phyloP scores from a whole-genome alignment of 805 yeast genomes.

The Lachancea fermentati region DNA sequence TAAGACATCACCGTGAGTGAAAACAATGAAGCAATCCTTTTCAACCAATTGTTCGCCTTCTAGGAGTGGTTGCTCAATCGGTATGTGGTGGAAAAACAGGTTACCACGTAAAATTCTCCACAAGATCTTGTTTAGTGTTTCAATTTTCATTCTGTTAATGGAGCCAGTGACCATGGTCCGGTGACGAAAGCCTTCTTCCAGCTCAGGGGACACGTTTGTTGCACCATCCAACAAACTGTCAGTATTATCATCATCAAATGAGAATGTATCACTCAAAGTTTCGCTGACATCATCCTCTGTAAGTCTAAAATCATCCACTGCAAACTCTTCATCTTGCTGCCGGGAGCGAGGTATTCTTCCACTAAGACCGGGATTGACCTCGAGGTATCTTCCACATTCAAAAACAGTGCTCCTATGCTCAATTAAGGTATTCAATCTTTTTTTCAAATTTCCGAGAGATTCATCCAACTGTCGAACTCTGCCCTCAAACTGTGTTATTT shows the following conservation, averaged over 20 bases:
- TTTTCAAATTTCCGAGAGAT: constrained; percentile 57
- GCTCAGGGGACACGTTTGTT: constrained; percentile 8
- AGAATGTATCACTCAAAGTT: constrained; percentile 23
- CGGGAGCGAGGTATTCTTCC: constrained; percentile 22
- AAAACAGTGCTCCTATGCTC: constrained; percentile 64
- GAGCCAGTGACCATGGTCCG: constrained; percentile 59
- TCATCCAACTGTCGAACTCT: constrained; percentile 66
- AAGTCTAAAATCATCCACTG: constrained; percentile 22
- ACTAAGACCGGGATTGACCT: constrained; percentile 31
- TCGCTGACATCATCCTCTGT: constrained; percentile 19
- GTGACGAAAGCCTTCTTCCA: constrained; percentile 34
- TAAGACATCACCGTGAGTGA: constrained; percentile 83
- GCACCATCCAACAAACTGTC: constrained; percentile 10
- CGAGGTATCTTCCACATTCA: constrained; percentile 45
- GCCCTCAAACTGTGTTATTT: constrained; percentile 61
- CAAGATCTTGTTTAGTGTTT: constrained; percentile 68
- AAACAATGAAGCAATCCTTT: constrained; percentile 81
- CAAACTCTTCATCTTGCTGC: constrained; percentile 14
- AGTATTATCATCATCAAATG: constrained; percentile 18
- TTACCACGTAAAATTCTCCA: constrained; percentile 96
- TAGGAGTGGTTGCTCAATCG: constrained; percentile 61
- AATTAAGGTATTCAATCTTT: constrained; percentile 56
- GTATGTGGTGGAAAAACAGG: constrained; percentile 67
- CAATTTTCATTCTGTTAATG: constrained; percentile 63
- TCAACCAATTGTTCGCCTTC: constrained; percentile 53